phyloP scores from a whole-genome alignment of 139 green algal species.

The Micractinium sp. region DNA sequence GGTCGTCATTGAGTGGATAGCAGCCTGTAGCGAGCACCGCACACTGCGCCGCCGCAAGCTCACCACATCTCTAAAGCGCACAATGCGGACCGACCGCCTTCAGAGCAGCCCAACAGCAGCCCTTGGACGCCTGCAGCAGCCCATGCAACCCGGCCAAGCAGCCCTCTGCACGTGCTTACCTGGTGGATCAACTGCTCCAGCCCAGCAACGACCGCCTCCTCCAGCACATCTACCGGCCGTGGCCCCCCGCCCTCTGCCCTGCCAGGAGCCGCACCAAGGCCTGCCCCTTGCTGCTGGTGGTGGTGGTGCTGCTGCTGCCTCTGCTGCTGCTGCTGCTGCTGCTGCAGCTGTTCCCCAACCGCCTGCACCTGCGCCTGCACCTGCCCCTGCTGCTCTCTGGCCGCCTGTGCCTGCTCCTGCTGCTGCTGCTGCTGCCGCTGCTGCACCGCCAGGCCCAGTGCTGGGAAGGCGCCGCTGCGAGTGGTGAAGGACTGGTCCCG shows the following conservation, averaged over 20 bases:
- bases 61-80: too few relatives aligned
- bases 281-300: too few relatives aligned
- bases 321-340: too few relatives aligned
- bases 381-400: background rate
- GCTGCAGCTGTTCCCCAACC: too few relatives aligned
- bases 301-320: too few relatives aligned
- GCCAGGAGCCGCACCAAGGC: too few relatives aligned
- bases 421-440: background rate
- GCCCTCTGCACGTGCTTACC: background rate
- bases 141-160: too few relatives aligned
- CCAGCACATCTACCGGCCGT: background rate
- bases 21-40: background rate
- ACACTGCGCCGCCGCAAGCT: too few relatives aligned
- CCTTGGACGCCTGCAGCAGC: too few relatives aligned
- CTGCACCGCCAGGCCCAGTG: background rate
- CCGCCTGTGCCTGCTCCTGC: background rate
- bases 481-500: constrained; percentile 24
- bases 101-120: too few relatives aligned
- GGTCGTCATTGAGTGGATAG: background rate
- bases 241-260: background rate
- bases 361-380: too few relatives aligned
- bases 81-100: too few relatives aligned
- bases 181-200: background rate
- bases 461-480: constrained; percentile 11
- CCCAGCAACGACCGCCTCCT: background rate